phyloP scores from a whole-genome alignment of 2,329 filamentous ascomycete genomes.

The Epicoccum sorghinum region DNA sequence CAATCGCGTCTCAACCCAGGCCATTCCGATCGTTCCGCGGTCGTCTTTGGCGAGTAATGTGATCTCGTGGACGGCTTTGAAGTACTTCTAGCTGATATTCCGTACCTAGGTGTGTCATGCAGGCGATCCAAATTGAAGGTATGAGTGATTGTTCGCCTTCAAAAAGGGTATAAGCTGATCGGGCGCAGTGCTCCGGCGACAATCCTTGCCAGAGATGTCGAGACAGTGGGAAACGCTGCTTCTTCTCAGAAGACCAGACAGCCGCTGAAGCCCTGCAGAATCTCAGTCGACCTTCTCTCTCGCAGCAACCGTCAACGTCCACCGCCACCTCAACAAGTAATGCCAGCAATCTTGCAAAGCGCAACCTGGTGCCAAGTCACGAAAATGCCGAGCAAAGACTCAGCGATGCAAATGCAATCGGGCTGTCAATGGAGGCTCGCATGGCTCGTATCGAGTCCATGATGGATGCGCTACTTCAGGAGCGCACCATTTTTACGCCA shows the following conservation, averaged over 20 bases:
- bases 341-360: conserved; percentile 21
- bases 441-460: conserved; percentile 45
- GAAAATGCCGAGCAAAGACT: conserved; percentile 28
- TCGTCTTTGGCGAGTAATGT: conserved; percentile 7
- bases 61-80: background rate
- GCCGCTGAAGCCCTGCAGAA: conserved; percentile 46
- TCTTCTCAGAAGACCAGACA: conserved; percentile 47
- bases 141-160: background rate
- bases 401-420: conserved; percentile 36
- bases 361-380: conserved; percentile 30
- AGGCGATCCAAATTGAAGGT: conserved; percentile 47
- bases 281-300: conserved; percentile 40
- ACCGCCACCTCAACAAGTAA: conserved; percentile 11
- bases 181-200: conserved; percentile 40
- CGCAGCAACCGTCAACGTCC: conserved; percentile 22
- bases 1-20: background rate
- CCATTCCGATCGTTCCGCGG: conserved; percentile 31
- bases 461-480: conserved; percentile 44
- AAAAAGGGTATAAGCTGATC: conserved; percentile 4
- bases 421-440: conserved; percentile 41
- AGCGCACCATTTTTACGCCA: conserved; percentile 31
- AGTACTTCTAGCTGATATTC: conserved; percentile 19
- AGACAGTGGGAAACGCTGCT: conserved; percentile 44
- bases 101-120: conserved; percentile 40
- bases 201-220: conserved; percentile 45